Percentiles rank a stretch among this genome's conserved stretches.
phyloP scores from a whole-genome alignment of 495 filamentous ascomycete species.

The Aspergillus homomorphus region DNA sequence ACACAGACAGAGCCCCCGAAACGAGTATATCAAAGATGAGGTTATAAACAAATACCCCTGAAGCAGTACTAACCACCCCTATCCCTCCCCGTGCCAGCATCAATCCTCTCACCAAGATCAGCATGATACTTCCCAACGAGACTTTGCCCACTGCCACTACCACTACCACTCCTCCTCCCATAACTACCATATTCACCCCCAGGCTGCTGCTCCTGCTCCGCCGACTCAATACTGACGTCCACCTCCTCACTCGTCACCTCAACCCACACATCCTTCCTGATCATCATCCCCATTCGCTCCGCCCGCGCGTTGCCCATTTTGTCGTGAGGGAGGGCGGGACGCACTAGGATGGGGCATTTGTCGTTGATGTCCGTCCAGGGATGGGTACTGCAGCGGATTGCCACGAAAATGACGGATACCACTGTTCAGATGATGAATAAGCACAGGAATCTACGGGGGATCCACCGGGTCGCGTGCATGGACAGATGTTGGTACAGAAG shows the following conservation, averaged over 20 bases:
- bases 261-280: not conserved
- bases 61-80: too few species aligned
- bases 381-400: conserved; percentile 15
- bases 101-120: not conserved
- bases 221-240: not conserved
- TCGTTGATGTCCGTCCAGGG: conserved; percentile 24
- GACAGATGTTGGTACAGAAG: conserved; percentile 7
- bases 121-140: too few species aligned
- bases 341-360: conserved; percentile 16
- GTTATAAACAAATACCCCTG: too few species aligned
- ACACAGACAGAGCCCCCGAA: too few species aligned
- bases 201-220: not conserved
- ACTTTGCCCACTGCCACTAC: too few species aligned
- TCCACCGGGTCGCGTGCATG: conserved; percentile 6
- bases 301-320: not conserved
- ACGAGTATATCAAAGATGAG: too few species aligned
- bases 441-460: conserved; percentile 13
- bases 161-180: not conserved
- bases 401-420: conserved; percentile 15
- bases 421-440: conserved; percentile 17
- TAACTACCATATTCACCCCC: not conserved
- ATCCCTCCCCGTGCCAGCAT: not conserved
- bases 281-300: not conserved
- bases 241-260: not conserved
- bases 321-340: not conserved